Base-by-base conservation (phyloP, 371 early-diverging fungal species). In the Agmasoma carcini region DNA sequence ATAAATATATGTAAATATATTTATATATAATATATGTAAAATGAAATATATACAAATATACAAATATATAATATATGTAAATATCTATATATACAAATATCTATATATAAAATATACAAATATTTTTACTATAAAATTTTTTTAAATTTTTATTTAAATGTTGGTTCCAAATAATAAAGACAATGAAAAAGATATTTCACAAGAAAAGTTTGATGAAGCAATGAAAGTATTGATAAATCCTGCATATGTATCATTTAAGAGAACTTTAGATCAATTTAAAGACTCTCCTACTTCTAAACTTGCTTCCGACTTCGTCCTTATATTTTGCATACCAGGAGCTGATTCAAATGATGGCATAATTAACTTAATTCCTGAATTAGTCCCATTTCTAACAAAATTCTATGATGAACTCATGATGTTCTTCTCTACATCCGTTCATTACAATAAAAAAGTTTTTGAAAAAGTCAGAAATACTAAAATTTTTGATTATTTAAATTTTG, bases 181-280 rank as follows among this genome's bases (percentile, higher is more conserved):
- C 6, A 20, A 48, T 11, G 36, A 37, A 54, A 23, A 54, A 54
- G 50, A 26, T 56, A 64, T 44, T 40, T 64, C 23, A 12, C 12
- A 41, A 9, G 30, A 12, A 26, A 34, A 27, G 4, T n/a, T 17
- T 17, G 27, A 26, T 20, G 41, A 54, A 6, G 30, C 20, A 6
- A 14, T 57, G 25, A 6, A 20, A 6, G 27, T 50, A 7, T 7
- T 57, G 9, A 11, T 11, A 7, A 59, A 59, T 44, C 52, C 59
- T 7, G 59, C 38, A 12, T 6, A 6, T 6, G 33, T 3, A 15
- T 53, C 59, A 40, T 50, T 59, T 36, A 54, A 33, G 11, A 29
- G 23, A 29, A 29, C 36, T 6, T 26, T 59, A 5, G 54, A 48
- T 22, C 54, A 48, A 30, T 39, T 59, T 17, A 9, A 36, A n/a